phyloP scores from a whole-genome alignment of 768 basidiomycete genomes.

The Mycena alexandri region DNA sequence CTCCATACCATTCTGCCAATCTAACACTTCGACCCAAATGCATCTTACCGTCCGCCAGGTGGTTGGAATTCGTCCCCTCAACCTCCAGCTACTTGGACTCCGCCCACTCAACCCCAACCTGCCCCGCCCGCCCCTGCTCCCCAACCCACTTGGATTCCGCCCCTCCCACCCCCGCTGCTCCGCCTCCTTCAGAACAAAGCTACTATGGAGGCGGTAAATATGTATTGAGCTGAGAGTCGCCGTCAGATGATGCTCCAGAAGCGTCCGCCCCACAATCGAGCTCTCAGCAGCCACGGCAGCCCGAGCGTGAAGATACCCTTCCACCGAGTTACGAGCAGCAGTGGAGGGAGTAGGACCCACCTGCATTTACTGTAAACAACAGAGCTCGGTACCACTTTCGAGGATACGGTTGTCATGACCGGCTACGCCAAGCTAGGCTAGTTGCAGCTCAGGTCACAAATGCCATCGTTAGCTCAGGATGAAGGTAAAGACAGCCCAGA shows the following conservation, averaged over 20 bases:
- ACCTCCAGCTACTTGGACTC: not conserved
- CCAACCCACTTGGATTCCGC: no score
- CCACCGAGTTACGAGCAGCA: constrained; percentile 5
- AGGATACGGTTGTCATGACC: no score
- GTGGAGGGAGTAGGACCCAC: not conserved
- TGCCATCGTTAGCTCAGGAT: no score
- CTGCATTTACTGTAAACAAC: not conserved
- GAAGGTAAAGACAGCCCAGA: no score
- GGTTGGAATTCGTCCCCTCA: not conserved
- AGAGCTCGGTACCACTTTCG: no score
- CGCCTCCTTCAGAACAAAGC: not conserved
- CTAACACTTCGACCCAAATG: not conserved
- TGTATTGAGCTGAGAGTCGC: not conserved
- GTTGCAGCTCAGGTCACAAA: no score
- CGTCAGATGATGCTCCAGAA: not conserved
- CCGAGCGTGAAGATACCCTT: no score
- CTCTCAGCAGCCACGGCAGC: no score
- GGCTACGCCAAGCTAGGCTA: no score
- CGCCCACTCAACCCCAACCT: not conserved
- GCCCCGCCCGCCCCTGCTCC: not conserved
- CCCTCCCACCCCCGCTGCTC: no score
- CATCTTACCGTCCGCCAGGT: not conserved
- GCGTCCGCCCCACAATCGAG: no score
- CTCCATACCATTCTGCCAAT: not conserved
- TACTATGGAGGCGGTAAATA: constrained; percentile 7